These are phyloP conservation scores for Rhizopogon salebrosus DNA, from an alignment of 768 basidiomycete species.

Conservation along the genomic window DNA sequence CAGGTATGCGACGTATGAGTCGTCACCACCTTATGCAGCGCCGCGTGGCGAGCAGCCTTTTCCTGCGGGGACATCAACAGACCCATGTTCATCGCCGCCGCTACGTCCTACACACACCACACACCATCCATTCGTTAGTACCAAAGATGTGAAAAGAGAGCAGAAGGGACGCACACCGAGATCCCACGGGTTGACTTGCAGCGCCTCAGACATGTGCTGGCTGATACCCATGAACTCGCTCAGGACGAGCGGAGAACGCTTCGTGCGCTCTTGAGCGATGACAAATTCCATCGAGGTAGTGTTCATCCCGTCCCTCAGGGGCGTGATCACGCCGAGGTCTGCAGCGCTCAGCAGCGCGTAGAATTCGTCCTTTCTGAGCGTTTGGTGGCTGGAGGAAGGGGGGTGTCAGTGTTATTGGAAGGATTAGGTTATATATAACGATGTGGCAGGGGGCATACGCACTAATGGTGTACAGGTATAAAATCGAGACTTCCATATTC, in stretches of 20 bases:
- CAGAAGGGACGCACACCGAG: constrained; percentile 55
- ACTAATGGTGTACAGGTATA: constrained; percentile 98
- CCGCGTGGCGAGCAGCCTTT: constrained; percentile 67
- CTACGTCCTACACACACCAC: constrained; percentile 61
- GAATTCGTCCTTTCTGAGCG: constrained; percentile 96
- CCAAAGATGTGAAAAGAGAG: neutral
- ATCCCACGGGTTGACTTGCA: constrained; percentile 96
- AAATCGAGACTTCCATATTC: constrained; percentile 93
- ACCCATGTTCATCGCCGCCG: constrained; percentile 85
- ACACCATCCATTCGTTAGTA: neutral
- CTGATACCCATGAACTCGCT: constrained; percentile 99
- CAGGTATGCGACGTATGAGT: constrained; percentile 95
- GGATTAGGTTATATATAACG: neutral
- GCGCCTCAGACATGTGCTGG: constrained; percentile 82
- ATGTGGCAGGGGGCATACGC: constrained; percentile 27
- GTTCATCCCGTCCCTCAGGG: constrained; percentile 97
- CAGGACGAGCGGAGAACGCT: constrained; percentile 81
- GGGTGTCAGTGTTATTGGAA: neutral
- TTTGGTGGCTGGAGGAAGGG: constrained; percentile 71
- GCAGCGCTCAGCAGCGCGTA: constrained; percentile 92
- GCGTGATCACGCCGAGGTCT: constrained; percentile 92
- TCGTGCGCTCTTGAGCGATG: constrained; percentile 83
- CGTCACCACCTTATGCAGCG: constrained; percentile 78
- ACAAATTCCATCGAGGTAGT: constrained; percentile 98
- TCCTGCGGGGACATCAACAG: constrained; percentile 77